These are phyloP conservation scores for Lepiota brunneoincarnata DNA, from an alignment of 768 basidiomycete species.

Conservation along the genomic window DNA sequence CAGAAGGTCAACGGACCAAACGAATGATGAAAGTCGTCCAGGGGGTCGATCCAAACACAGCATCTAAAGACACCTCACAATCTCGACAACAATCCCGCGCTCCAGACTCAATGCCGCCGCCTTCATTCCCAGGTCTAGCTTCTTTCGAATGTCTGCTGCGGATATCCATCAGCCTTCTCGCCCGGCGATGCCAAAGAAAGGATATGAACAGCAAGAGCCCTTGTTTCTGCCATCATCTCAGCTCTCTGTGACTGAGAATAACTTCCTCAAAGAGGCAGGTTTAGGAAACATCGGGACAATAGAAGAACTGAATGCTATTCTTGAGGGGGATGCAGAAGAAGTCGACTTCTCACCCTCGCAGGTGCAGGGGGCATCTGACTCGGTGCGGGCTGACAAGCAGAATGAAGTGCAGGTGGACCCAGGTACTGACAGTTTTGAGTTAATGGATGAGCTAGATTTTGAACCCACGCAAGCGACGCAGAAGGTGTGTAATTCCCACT, in stretches of 20 bases:
- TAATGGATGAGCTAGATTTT: constrained; percentile 34
- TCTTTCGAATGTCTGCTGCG: not conserved
- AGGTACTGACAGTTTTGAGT: constrained; percentile 29
- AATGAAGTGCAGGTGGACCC: constrained; percentile 20
- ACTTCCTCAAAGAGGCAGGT: constrained; percentile 55
- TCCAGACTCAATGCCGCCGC: constrained; percentile 39
- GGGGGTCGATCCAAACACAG: constrained; percentile 23
- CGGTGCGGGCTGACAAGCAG: constrained; percentile 11
- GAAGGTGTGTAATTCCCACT: constrained; percentile 25
- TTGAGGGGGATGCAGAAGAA: constrained; percentile 61
- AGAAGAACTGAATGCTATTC: constrained; percentile 57
- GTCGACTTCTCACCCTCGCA: constrained; percentile 37
- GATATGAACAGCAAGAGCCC: constrained; percentile 28
- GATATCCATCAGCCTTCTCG: constrained; percentile 16
- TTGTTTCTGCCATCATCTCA: constrained; percentile 56
- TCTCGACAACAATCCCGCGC: constrained; percentile 24
- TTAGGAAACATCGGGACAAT: constrained; percentile 58
- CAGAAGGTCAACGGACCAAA: constrained; percentile 41
- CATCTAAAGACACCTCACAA: constrained; percentile 8
- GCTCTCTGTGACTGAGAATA: constrained; percentile 53
- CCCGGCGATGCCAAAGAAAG: constrained; percentile 19
- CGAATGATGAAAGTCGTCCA: constrained; percentile 56
- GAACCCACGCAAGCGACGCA: constrained; percentile 38
- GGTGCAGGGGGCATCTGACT: constrained; percentile 8
- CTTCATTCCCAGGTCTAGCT: constrained; percentile 18